These are phyloP conservation scores for Echinosophora koreensis DNA, from an alignment of 306 rosid genomes.

Conservation along the genomic window DNA sequence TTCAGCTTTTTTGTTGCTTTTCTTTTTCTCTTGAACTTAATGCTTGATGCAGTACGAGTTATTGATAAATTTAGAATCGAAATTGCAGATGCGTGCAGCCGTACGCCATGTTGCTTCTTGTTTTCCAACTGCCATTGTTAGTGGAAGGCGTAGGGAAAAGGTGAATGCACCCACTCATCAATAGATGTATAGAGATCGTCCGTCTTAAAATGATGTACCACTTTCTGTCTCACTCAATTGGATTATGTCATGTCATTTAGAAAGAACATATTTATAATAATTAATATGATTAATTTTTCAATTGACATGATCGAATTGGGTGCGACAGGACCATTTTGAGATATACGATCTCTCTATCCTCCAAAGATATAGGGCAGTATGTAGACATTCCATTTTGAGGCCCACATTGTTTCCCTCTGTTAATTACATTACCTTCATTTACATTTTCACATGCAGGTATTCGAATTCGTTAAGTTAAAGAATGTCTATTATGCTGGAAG, in stretches of 20 bases:
- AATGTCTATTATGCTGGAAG: constrained; percentile 72
- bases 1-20: constrained; percentile 12
- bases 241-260: no score
- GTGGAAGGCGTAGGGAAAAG: constrained; percentile 66
- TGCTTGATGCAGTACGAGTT: background rate
- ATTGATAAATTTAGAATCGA: background rate
- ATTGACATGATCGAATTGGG: no score
- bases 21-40: constrained; percentile 24
- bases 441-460: constrained; percentile 51
- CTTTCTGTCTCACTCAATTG: no score
- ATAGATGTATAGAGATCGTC: no score
- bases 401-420: background rate
- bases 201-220: no score
- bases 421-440: constrained; percentile 4
- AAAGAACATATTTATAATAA: no score
- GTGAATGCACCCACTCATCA: constrained; percentile 46
- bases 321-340: no score
- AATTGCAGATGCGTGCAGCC: constrained; percentile 62
- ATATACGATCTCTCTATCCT: no score
- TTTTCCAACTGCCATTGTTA: constrained; percentile 66
- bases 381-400: background rate
- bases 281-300: no score
- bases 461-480: constrained; percentile 60
- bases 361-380: no score
- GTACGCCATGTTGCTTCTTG: constrained; percentile 50